Base-by-base conservation (phyloP, 78 protist genomes). In the Planoprotostelium fungivorum region DNA sequence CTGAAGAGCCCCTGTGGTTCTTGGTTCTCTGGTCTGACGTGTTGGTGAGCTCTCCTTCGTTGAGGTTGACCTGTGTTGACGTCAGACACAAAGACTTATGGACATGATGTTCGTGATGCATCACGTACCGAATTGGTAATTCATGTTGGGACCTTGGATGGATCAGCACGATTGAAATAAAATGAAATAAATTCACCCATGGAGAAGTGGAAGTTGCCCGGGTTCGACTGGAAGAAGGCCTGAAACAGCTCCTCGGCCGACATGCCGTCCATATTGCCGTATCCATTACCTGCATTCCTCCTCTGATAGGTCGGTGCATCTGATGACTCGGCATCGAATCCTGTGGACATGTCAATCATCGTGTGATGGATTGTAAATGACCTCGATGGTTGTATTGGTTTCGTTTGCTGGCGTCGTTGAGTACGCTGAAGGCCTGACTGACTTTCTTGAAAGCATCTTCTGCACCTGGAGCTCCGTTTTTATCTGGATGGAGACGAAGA, bases 401-500 rank as follows among this genome's bases (percentile, higher is more conserved):
- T 25, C 73, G 73, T 51, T 51, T 51, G 5, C 31, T 25, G 5
- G 5, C 31, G 73, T 51, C 73, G 16, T 5, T 25, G 16, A 51
- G 73, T 25, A 51, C 73, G 16, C 73, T 51, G 73, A 51, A 51
- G 16, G 73, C 73, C 73, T 51, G 73, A 16, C 73, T 51, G 73
- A 51, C 73, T 51, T 51, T 91, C 73, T 94, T 94, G 84, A 94
- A 94, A 37, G 96, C 96, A 34, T 94, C 96, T 28, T 94, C 96
- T 35, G 96, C 86, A 25, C 93, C 93, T n/a, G 96, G 96, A 63
- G 96, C 91, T 63, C 90, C 91, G 28, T 94, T 94, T 51, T 94
- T 94, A 83, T 94, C 96, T 36, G 96, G 96, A 87, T 94, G 96
- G 88, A 90, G 38, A 63, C 88, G 91, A 37, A 94, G 88, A 84